Evolutionary conservation across 495 filamentous ascomycete species (phyloP).

Genomic region (Neurospora sp.): DNA sequence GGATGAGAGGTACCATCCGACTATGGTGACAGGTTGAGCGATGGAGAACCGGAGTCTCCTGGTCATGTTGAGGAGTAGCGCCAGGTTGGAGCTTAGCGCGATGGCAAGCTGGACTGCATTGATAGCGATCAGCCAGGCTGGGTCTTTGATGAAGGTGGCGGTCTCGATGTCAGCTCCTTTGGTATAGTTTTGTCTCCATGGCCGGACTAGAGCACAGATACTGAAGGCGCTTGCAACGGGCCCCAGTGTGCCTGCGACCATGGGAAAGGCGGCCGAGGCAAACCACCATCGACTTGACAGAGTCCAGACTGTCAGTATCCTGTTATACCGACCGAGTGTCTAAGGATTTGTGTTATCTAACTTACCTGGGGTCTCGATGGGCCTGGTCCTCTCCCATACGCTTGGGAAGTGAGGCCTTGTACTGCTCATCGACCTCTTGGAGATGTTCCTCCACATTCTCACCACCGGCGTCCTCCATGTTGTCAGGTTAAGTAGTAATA

Average conservation of each 20-base stretch:
- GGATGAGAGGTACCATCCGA: constrained; percentile 55
- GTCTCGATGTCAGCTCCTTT: constrained; percentile 35
- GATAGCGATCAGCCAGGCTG: constrained; percentile 59
- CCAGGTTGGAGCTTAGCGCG: constrained; percentile 62
- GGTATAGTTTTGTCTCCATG: constrained; percentile 59
- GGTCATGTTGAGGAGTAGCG: constrained; percentile 78
- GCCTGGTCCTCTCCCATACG: constrained; percentile 19
- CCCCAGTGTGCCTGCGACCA: constrained; percentile 75
- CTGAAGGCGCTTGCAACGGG: constrained; percentile 74
- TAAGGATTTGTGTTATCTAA: not conserved
- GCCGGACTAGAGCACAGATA: constrained; percentile 62
- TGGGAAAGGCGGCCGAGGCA: constrained; percentile 68
- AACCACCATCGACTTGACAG: constrained; percentile 69
- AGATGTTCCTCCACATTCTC: constrained; percentile 16
- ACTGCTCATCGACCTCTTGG: constrained; percentile 5
- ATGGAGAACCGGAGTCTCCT: constrained; percentile 66
- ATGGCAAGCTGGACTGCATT: constrained; percentile 65
- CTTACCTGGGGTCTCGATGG: constrained; percentile 47
- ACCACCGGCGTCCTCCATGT: constrained; percentile 22
- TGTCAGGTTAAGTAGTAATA: not conserved
- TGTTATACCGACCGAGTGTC: not conserved
- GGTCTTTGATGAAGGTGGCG: constrained; percentile 51
- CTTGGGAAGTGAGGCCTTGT: constrained; percentile 9
- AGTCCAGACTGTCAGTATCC: not conserved
- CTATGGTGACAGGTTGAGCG: constrained; percentile 59